Evolutionary conservation across 1,139 yeast species (phyloP).

Genomic region (Protomyces lactucae-debilis): DNA sequence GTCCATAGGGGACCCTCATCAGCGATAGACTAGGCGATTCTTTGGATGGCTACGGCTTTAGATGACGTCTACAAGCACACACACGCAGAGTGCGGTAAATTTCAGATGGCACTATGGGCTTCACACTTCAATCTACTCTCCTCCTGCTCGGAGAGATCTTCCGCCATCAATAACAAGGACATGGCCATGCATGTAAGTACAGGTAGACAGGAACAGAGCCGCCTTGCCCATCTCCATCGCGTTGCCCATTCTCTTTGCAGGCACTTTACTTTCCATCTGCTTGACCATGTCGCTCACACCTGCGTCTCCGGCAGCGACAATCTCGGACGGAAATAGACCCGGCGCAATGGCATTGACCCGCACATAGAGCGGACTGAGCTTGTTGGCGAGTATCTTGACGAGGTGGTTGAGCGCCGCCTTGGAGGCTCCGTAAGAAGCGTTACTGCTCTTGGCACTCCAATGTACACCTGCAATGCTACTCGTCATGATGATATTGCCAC

Average conservation of each 20-base stretch:
- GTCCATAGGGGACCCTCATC: slow-evolving; percentile 25
- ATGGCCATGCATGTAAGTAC: slow-evolving; percentile 16
- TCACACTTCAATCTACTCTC: not conserved
- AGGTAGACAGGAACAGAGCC: slow-evolving; percentile 21
- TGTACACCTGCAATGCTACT: slow-evolving; percentile 32
- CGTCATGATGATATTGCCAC: slow-evolving; percentile 32
- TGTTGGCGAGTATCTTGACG: slow-evolving; percentile 32
- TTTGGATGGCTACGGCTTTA: too few species aligned
- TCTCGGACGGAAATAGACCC: slow-evolving; percentile 33
- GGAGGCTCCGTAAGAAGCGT: slow-evolving; percentile 29
- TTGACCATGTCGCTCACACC: not conserved
- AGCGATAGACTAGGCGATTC: not conserved
- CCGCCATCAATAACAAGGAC: slow-evolving; percentile 26
- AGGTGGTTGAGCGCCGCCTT: slow-evolving; percentile 34
- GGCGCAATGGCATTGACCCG: slow-evolving; percentile 32
- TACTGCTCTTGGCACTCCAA: slow-evolving; percentile 27
- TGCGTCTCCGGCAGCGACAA: not conserved
- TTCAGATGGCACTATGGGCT: not conserved
- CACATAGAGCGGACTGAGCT: slow-evolving; percentile 30
- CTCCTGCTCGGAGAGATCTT: slow-evolving; percentile 9
- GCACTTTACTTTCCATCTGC: slow-evolving; percentile 6
- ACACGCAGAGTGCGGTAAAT: too few species aligned
- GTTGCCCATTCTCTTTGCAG: slow-evolving; percentile 17
- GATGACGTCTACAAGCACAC: too few species aligned
- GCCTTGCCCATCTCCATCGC: slow-evolving; percentile 23